Evolutionary conservation across 331 rosid species (phyloP), one percentile per base, ranked within the genome.

Genomic region (Rhamnella rubrinervis): DNA sequence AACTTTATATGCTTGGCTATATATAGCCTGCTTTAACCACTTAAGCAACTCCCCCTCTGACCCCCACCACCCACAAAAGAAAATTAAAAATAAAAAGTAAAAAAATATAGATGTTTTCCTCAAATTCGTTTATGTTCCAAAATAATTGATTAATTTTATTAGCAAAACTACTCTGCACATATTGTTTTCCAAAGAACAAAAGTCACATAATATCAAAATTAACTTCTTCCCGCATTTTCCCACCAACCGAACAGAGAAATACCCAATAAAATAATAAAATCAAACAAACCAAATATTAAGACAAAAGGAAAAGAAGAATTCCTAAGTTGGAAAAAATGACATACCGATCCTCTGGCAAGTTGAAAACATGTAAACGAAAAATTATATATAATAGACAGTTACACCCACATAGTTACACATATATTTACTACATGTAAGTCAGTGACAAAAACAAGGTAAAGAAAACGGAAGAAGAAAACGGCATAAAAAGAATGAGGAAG

Each of bases 241-340:
- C 37, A 50, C 38, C 44, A 66, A 50, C 26, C 66, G 66, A 74
- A 57, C 46, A 66, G 40, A 26, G 19, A 53, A 16, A 53, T 11
- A 53, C 8, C 58, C 58, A 10, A 53, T 8, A 53, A n/a, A 53
- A 19, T 15, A 17, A 38, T 0, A 14, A 65, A 11, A 55, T 4
- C 17, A 40, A 56, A 61, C 31, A 38, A 6, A 62, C 15, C 15
- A 19, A 7, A 35, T 6, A 50, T 41, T 40, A 61, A 50, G 25
- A 17, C 35, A 25, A 18, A n/a, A 70, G 17, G 20, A 50, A 52
- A 18, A 19, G 3, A 61, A 53, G 25, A 53, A 53, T 18, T 18
- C 59, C 47, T 18, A n/a, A 17, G 26, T 16, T 1, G 16, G n/a
- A 10, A 59, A 61, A 50, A 71, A 35, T 53, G 41, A 15, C 61